Percentiles rank a stretch among this genome's conserved stretches.
These are phyloP conservation scores for Suillus occidentalis DNA, from an alignment of 768 basidiomycete species.

Conservation along the genomic window DNA sequence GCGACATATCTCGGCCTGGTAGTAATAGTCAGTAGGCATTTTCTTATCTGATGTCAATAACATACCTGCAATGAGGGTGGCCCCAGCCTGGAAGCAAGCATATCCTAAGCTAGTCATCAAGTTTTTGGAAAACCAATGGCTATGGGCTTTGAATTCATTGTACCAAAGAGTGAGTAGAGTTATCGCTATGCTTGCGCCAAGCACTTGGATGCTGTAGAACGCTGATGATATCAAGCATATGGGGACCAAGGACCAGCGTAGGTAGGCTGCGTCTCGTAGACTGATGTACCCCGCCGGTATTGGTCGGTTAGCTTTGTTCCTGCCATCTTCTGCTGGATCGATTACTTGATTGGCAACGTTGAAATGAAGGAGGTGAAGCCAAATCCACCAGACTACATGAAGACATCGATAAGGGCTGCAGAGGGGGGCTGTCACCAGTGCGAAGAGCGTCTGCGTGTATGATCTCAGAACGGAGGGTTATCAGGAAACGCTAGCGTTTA, in stretches of 20 bases:
- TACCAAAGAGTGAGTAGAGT: constrained; percentile 27
- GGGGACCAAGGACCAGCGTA: constrained; percentile 38
- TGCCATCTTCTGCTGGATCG: constrained; percentile 41
- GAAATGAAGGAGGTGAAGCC: constrained; percentile 47
- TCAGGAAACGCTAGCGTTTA: constrained; percentile 5
- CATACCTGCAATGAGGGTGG: constrained; percentile 37
- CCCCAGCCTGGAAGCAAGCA: constrained; percentile 39
- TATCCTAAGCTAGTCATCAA: constrained; percentile 37
- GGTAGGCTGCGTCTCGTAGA: constrained; percentile 32
- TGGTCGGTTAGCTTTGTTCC: constrained; percentile 46
- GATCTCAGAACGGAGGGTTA: background rate
- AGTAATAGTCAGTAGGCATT: constrained; percentile 7
- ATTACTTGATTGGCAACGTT: constrained; percentile 44
- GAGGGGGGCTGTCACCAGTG: constrained; percentile 34
- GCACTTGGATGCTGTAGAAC: constrained; percentile 14
- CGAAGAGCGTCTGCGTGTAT: constrained; percentile 33
- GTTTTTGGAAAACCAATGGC: constrained; percentile 36
- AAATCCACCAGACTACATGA: constrained; percentile 43
- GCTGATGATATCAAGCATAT: constrained; percentile 39
- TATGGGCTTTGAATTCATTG: constrained; percentile 26
- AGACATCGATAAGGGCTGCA: constrained; percentile 19
- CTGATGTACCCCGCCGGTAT: constrained; percentile 46
- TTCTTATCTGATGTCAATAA: background rate
- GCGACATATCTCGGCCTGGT: constrained; percentile 24
- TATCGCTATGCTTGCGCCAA: constrained; percentile 24